Conservation (phyloP, 2,329 filamentous ascomycete species). For the Aspergillus flavus region DNA sequence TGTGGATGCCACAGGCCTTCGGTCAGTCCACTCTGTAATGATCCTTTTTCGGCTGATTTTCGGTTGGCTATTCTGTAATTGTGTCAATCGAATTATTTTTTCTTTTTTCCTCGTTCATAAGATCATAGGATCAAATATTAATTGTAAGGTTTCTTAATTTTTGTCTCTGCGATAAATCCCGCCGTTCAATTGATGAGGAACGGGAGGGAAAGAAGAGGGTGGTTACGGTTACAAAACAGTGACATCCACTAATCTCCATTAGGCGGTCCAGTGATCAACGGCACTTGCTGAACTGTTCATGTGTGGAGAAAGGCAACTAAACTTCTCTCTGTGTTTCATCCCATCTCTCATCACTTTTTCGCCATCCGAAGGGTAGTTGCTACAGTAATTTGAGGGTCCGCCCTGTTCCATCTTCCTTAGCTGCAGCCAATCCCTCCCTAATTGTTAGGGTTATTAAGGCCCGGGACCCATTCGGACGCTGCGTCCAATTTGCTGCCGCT, state of each 20-base stretch:
- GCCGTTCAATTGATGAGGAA: no score
- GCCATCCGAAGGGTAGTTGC: neutral
- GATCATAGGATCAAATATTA: neutral
- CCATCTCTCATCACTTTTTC: no score
- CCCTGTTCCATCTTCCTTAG: neutral
- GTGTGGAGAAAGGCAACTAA: neutral
- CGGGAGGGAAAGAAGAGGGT: neutral
- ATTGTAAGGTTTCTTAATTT: neutral
- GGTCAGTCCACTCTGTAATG: neutral
- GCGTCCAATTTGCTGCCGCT: constrained; percentile 28
- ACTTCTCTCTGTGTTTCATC: neutral
- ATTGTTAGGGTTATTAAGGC: constrained; percentile 9
- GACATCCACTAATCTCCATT: neutral
- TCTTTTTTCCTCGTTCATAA: neutral
- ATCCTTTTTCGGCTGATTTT: neutral
- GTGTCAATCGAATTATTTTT: neutral
- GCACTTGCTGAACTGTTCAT: constrained; percentile 3
- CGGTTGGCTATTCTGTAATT: neutral
- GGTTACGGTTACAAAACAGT: neutral
- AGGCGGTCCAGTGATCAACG: neutral
- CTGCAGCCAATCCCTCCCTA: constrained; percentile 4
- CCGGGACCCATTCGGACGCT: constrained; percentile 25
- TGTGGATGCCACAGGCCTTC: constrained; percentile 1
- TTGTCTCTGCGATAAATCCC: neutral
- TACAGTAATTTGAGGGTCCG: neutral